These are phyloP conservation scores for Acer negundo DNA, from an alignment of 345 rosid species.

Conservation along the genomic window DNA sequence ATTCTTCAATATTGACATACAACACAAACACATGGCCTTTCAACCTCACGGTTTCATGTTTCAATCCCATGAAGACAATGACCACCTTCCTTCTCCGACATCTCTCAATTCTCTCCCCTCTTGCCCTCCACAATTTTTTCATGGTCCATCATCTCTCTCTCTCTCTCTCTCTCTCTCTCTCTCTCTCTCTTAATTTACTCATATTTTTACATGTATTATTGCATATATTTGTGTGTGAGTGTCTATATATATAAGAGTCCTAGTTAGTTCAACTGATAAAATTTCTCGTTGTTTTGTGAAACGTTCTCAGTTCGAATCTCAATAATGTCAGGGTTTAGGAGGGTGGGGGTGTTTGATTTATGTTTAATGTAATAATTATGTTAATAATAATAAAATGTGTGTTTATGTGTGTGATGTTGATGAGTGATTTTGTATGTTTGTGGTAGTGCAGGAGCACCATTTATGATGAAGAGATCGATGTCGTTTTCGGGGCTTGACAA, in stretches of 20 bases:
- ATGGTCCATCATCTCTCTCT: conserved; percentile 42
- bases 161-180: conserved; percentile 14
- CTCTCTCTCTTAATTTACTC: neutral
- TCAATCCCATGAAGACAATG: conserved; percentile 60
- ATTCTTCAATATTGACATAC: neutral
- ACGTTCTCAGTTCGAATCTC: neutral
- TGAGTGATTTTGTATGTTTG: conserved; percentile 10
- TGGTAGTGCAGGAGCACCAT: conserved; percentile 49
- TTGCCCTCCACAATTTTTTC: conserved; percentile 72
- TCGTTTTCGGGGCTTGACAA: conserved; percentile 65
- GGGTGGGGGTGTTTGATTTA: neutral
- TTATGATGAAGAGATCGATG: conserved; percentile 81
- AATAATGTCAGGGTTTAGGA: too few relatives aligned
- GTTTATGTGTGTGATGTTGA: neutral
- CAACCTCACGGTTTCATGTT: conserved; percentile 73
- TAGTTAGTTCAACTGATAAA: neutral
- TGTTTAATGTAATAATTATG: too few relatives aligned
- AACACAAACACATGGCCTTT: conserved; percentile 52
- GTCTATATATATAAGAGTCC: neutral
- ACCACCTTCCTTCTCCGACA: conserved; percentile 61
- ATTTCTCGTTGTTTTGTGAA: neutral
- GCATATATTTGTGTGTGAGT: neutral
- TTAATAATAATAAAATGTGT: too few relatives aligned
- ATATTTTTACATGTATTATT: neutral
- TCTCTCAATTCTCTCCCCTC: conserved; percentile 56